These are phyloP conservation scores for Exophiala xenobiotica DNA, from an alignment of 2,329 filamentous ascomycete species.

Conservation along the genomic window DNA sequence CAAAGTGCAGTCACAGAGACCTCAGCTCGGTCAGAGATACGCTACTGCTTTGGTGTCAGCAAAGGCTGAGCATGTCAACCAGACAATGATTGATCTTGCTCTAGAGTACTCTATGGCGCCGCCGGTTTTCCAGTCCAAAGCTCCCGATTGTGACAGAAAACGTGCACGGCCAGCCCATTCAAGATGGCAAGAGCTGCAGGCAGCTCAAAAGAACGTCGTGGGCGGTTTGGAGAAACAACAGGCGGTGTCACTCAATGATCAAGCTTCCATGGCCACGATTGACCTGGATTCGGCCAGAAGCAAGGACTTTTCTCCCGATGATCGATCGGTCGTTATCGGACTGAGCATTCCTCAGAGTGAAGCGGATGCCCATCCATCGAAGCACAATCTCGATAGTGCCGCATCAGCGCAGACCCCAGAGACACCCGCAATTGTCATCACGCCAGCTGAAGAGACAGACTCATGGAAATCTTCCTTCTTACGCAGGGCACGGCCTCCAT, in stretches of 20 bases:
- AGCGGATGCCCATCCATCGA: conserved; percentile 26
- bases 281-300: not conserved
- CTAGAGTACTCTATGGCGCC: not conserved
- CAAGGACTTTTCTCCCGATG: conserved; percentile 42
- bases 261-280: not conserved
- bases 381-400: conserved; percentile 31
- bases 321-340: conserved; percentile 48
- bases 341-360: conserved; percentile 42
- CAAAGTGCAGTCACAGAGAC: conserved; percentile 25
- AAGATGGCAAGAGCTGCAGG: conserved; percentile 13
- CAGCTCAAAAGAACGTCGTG: conserved; percentile 9
- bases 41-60: conserved; percentile 25
- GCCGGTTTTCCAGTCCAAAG: no score
- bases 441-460: conserved; percentile 43
- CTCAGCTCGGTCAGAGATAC: conserved; percentile 18
- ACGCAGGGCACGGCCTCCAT: conserved; percentile 33
- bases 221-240: not conserved
- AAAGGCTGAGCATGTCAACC: conserved; percentile 23
- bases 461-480: conserved; percentile 35
- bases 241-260: not conserved
- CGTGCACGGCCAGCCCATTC: not conserved
- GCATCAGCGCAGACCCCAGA: conserved; percentile 38
- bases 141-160: not conserved
- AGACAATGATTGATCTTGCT: conserved; percentile 1
- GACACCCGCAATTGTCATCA: conserved; percentile 48